These are phyloP conservation scores for Neophaeococcomyces aloes DNA, from an alignment of 2,329 filamentous ascomycete species.

Conservation along the genomic window DNA sequence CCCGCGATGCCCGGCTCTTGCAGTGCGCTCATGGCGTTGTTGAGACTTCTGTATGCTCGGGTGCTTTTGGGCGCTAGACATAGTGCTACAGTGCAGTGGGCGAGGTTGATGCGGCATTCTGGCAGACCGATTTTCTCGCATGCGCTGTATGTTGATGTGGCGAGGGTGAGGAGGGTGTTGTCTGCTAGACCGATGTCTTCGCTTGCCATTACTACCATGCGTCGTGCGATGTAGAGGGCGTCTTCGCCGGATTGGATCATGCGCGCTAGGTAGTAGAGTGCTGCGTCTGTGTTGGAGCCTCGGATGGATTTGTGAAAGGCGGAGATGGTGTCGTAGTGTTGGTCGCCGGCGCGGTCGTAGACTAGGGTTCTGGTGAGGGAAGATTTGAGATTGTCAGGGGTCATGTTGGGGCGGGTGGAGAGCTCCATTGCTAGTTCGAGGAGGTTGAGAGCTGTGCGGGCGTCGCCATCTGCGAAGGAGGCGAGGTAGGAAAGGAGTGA, in stretches of 20 bases:
- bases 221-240: conserved; percentile 78
- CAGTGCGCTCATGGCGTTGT: conserved; percentile 68
- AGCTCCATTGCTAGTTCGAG: conserved; percentile 73
- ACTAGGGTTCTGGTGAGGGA: conserved; percentile 84
- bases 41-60: conserved; percentile 69
- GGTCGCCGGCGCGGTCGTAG: conserved; percentile 88
- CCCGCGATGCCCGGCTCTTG: conserved; percentile 69
- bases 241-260: conserved; percentile 96
- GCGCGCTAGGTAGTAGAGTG: conserved; percentile 86
- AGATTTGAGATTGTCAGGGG: conserved; percentile 65
- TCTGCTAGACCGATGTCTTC: conserved; percentile 91
- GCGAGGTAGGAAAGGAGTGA: conserved; percentile 73
- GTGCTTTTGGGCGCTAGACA: conserved; percentile 77
- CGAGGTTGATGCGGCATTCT: conserved; percentile 84
- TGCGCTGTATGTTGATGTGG: conserved; percentile 75
- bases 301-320: conserved; percentile 94
- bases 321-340: conserved; percentile 95
- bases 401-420: conserved; percentile 53
- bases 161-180: conserved; percentile 69
- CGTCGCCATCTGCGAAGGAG: conserved; percentile 82
- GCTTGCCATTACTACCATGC: conserved; percentile 87
- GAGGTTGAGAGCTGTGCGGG: conserved; percentile 82
- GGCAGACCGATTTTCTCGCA: conserved; percentile 91
- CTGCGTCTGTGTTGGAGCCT: conserved; percentile 73
- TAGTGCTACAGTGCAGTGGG: conserved; percentile 74